Evolutionary conservation across 2,329 filamentous ascomycete species (phyloP), one percentile per base, ranked within the genome.

Genomic region (Fusarium subtropicale): DNA sequence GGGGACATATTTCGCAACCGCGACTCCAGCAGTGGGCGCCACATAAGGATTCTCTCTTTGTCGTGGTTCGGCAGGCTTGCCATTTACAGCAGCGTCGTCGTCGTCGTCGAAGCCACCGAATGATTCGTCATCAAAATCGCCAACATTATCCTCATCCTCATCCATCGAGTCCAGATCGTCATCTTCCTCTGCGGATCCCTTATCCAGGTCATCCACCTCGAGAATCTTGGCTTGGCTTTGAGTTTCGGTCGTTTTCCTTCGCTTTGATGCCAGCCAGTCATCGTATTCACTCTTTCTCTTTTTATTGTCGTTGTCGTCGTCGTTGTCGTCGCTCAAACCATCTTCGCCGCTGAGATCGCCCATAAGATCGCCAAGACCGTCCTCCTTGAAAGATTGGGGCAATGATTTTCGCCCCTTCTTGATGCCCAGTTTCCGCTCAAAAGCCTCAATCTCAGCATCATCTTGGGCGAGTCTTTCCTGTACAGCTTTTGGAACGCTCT

Each of bases 351-450:
- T 68, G 4, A 95, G 73, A 2, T 91, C 91, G 11, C 88, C 91
- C 22, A 97, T 81, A 5, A 99, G 79, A 57, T 92, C 91, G 42
- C 90, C 93, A 3, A 98, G 81, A 0, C 94, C 95, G 75, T 97
- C 94, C 9, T 97, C 92, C 22, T 88, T 86, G 72, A 94, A 93
- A 0, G 89, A 84, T 69, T 92, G 91, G 0, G 90, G 90, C 7
- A 93, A 79, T 33, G 87, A 90, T 75, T 93, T 97, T 64, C 91
- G 91, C 26, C 89, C 88, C 76, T 90, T 92, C 69, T 86, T 90
- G 34, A 97, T 86, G 0, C 96, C 95, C 5, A 99, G 82, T 75
- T 92, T 97, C 78, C 91, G 94, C 81, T 99, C 96, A 33, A 97
- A 82, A 4, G 90, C 90, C 22, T 91, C 90, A 71, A 99, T 98